phyloP scores from a whole-genome alignment of 2,329 filamentous ascomycete species.

The Phyllosticta paracitricarpa region DNA sequence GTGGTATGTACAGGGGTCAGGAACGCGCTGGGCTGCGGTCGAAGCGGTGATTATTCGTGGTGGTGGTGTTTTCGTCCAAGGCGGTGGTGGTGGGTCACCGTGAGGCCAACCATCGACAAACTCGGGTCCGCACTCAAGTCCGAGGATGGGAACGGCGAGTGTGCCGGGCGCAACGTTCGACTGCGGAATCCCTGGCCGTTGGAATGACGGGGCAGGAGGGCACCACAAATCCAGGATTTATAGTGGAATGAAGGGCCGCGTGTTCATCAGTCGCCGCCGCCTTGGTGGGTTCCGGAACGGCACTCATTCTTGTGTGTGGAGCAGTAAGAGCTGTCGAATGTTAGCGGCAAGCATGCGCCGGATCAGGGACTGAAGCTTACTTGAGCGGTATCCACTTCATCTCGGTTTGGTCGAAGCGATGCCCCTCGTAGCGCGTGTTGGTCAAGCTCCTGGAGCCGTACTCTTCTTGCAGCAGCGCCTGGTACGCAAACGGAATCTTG shows the following conservation, averaged over 20 bases:
- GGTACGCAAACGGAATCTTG: slow-evolving; percentile 48
- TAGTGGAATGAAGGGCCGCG: background rate
- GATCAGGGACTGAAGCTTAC: background rate
- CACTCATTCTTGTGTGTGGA: slow-evolving; percentile 10
- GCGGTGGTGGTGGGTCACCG: background rate
- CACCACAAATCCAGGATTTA: background rate
- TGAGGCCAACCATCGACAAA: background rate
- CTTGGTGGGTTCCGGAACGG: slow-evolving; percentile 5
- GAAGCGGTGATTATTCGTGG: background rate
- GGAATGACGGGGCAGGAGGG: background rate
- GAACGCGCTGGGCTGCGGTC: background rate
- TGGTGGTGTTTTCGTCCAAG: background rate
- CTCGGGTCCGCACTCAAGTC: background rate
- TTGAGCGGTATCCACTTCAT: slow-evolving; percentile 18
- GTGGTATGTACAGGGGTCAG: background rate
- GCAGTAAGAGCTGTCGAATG: slow-evolving; percentile 7
- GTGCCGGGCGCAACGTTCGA: background rate
- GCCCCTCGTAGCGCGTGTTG: slow-evolving; percentile 35
- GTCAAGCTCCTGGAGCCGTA: slow-evolving; percentile 43
- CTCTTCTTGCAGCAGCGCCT: slow-evolving; percentile 43
- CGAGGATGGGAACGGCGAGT: background rate
- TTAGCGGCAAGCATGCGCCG: background rate
- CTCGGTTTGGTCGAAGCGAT: slow-evolving; percentile 28
- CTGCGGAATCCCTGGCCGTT: background rate
- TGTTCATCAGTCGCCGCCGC: background rate